phyloP scores from a whole-genome alignment of 148 eudicot genomes.

The Nepenthes mirabilis region DNA sequence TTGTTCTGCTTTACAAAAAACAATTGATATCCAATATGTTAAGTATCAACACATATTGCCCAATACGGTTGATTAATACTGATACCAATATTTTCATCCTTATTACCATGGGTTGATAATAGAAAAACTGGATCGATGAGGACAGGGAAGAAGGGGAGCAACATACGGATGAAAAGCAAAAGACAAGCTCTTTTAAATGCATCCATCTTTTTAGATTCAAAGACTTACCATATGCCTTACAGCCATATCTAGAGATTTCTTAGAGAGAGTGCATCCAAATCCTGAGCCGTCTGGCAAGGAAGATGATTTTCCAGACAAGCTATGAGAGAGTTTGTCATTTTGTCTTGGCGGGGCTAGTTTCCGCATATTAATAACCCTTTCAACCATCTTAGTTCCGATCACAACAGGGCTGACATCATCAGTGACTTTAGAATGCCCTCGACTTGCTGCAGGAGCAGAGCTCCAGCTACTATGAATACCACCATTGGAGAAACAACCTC shows the following conservation, averaged over 20 bases:
- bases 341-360: slow-evolving; percentile 79
- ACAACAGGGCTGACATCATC: slow-evolving; percentile 79
- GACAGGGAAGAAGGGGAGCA: no score
- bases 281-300: slow-evolving; percentile 90
- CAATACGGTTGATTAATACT: no score
- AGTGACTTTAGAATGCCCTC: slow-evolving; percentile 61
- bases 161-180: no score
- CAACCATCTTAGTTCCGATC: slow-evolving; percentile 93
- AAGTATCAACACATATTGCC: no score
- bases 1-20: no score
- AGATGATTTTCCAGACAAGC: slow-evolving; percentile 79
- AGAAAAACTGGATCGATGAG: no score
- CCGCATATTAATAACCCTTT: slow-evolving; percentile 93
- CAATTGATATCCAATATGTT: no score
- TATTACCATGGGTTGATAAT: no score
- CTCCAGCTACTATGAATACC: slow-evolving; percentile 46
- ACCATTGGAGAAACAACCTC: slow-evolving; percentile 82
- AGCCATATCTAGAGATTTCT: slow-evolving; percentile 97
- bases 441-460: slow-evolving; percentile 71
- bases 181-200: no score
- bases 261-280: slow-evolving; percentile 85
- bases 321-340: slow-evolving; percentile 78
- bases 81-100: no score
- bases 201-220: no score
- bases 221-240: slow-evolving; percentile 83